Percentiles rank a stretch among this genome's conserved stretches.
phyloP scores from a whole-genome alignment of 2,329 filamentous ascomycete genomes.

The Aspergillus cejpii region DNA sequence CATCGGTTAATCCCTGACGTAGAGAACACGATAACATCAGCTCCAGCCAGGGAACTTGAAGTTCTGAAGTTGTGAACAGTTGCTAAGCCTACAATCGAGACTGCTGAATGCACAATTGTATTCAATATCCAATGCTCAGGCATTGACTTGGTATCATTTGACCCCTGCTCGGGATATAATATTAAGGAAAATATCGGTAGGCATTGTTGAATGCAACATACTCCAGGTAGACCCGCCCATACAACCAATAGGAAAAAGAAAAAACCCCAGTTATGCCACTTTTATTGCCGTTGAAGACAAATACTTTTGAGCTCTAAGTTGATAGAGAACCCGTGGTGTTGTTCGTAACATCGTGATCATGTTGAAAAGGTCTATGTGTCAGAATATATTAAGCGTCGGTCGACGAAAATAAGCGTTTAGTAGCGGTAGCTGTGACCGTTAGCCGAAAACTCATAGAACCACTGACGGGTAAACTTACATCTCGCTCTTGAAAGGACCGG shows the following conservation, averaged over 20 bases:
- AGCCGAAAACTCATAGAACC: neutral
- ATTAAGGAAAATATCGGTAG: constrained; percentile 24
- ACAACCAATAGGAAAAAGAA: constrained; percentile 24
- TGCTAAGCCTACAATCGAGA: no score
- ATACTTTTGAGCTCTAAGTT: constrained; percentile 45
- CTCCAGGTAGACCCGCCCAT: constrained; percentile 28
- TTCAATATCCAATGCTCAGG: neutral
- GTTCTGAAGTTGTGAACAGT: neutral
- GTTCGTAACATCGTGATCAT: constrained; percentile 55
- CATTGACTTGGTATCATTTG: constrained; percentile 10
- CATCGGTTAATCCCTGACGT: no score
- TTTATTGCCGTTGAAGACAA: constrained; percentile 58
- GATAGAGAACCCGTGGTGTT: constrained; percentile 46
- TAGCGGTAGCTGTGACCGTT: constrained; percentile 52
- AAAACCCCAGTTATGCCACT: constrained; percentile 31
- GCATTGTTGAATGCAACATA: constrained; percentile 37
- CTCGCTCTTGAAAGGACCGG: constrained; percentile 95
- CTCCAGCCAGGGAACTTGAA: no score
- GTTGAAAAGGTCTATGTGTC: constrained; percentile 46
- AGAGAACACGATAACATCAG: no score
- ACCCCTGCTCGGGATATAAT: constrained; percentile 13
- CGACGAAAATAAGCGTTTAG: constrained; percentile 44
- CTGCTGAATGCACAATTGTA: no score
- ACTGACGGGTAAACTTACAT: constrained; percentile 53
- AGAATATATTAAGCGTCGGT: constrained; percentile 31